Base-by-base conservation (phyloP, 139 green algal genomes). In the Haematococcus lacustris region DNA sequence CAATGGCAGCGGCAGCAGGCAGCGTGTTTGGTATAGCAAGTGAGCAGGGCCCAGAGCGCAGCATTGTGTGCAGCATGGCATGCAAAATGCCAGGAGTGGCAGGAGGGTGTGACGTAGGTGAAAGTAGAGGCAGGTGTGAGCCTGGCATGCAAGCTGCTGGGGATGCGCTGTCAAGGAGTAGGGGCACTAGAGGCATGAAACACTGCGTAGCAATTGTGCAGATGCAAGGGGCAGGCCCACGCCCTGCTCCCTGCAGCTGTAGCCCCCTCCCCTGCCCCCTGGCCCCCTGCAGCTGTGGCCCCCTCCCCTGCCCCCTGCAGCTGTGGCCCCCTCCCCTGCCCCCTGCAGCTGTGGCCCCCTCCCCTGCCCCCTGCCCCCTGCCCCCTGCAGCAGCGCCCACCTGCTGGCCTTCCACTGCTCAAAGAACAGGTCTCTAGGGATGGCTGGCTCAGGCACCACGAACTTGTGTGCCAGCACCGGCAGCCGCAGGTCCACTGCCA, bases 401-500 rank as follows among this genome's bases (percentile, higher is more conserved):
- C 70, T 57, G 37, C 83, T 73, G 5, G 72, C 43, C 51, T 91
- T 87, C 92, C 92, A 97, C 38, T 87, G 81, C 7, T 82, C 80
- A 50, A 93, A 92, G 76, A 97, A 97, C 17, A 84, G 73, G 34
- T 91, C 80, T 57, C 82, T 74, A 25, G 86, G 51, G 39, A 93
- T 83, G 2, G 68, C 61, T 33, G 83, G 71, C 73, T 87, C 78
- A 1, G 86, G 85, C 28, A 84, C 66, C 71, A 88, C 76, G 76
- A 94, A 95, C 76, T 92, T 91, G 73, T 90, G 76, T 35, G 78
- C 61, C 23, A 80, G 69, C 4, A 88, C 51, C 3, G 89, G 89
- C 76, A 94, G 78, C 33, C 76, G 72, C 68, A 94, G 78, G 51
- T 86, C 68, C 41, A 65, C 28, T 65, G 30, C 66, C 28, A 47